Conservation (phyloP, 805 yeast species). For the Wickerhamiella spandovensis region DNA sequence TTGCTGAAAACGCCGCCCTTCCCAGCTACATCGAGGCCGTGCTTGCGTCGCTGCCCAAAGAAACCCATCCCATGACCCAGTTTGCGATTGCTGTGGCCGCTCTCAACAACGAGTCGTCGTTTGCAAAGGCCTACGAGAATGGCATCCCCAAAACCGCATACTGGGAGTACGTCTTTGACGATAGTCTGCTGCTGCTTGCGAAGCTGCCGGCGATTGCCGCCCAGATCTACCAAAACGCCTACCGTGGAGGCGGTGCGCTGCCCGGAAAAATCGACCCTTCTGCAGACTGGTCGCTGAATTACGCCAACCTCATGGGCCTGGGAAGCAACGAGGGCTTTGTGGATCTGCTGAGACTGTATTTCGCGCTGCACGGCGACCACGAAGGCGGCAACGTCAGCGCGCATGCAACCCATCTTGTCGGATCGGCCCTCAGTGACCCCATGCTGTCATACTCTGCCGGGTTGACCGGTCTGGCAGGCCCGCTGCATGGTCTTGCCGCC, state of each 20-base stretch:
- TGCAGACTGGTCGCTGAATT: conserved; percentile 63
- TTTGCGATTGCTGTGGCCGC: conserved; percentile 63
- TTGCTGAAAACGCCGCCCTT: conserved; percentile 50
- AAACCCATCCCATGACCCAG: conserved; percentile 77
- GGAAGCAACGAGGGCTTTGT: conserved; percentile 36
- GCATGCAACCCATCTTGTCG: conserved; percentile 70
- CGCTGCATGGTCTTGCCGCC: conserved; percentile 74
- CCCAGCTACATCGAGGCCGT: conserved; percentile 52
- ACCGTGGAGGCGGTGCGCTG: conserved; percentile 36
- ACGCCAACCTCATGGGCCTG: conserved; percentile 52
- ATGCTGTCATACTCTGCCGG: conserved; percentile 67
- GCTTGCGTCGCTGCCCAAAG: conserved; percentile 49
- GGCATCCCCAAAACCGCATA: conserved; percentile 57
- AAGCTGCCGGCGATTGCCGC: conserved; percentile 66
- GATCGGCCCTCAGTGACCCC: conserved; percentile 69
- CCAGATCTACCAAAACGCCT: conserved; percentile 54
- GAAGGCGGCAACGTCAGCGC: conserved; percentile 81
- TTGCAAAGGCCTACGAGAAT: conserved; percentile 57
- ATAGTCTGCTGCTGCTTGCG: conserved; percentile 54
- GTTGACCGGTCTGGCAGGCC: conserved; percentile 73
- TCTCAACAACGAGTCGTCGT: conserved; percentile 54
- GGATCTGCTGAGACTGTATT: conserved; percentile 58
- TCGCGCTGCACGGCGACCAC: conserved; percentile 67
- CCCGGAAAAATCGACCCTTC: conserved; percentile 39
- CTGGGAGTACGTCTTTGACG: conserved; percentile 69